Base-by-base conservation (phyloP, 495 filamentous ascomycete genomes). In the Penicillium canescens region DNA sequence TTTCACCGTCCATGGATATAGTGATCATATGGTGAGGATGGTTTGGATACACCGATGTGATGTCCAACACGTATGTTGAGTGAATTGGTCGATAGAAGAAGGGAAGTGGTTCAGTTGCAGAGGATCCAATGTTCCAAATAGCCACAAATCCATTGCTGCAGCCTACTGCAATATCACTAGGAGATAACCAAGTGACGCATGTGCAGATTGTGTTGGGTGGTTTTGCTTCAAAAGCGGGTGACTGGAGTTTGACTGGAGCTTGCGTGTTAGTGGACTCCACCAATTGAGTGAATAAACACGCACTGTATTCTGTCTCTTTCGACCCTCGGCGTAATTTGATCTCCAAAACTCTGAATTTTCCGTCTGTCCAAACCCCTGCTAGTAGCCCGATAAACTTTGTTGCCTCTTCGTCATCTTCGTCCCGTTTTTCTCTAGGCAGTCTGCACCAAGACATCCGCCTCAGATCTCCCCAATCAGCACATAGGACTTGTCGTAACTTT, bases 401-500 rank as follows among this genome's bases (percentile, higher is more conserved):
- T 16, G 42, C 57, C 23, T 70, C 61, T 40, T 71, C 49, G 2
- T 70, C 64, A 28, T 77, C 71, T 40, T 71, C 61, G 2, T 69
- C 66, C 39, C 66, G 63, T 16, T 57, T 54, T 44, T 59, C 60
- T 50, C 75, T 71, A 6, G 70, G 68, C 59, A 82, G 69, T 28
- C 81, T 83, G 58, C 86, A 89, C 84, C 85, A 89, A 46, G 79
- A 70, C 16, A 89, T 71, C n/a, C 75, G 71, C 48, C 75, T 77
- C 12, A 84, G 59, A 47, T 79, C 69, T 4, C 85, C 87, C 84
- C 86, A 89, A 6, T 84, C 72, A 3, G 81, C 79, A 59, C 85
- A 88, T 16, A 88, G 55, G 3, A 79, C 74, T n/a, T 79, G 60
- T 40, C 65, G 71, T 47, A 83, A 62, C 43, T 55, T 60, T 12